Base-by-base conservation (phyloP, 129 eudicot genomes). In the Tagetes patula region DNA sequence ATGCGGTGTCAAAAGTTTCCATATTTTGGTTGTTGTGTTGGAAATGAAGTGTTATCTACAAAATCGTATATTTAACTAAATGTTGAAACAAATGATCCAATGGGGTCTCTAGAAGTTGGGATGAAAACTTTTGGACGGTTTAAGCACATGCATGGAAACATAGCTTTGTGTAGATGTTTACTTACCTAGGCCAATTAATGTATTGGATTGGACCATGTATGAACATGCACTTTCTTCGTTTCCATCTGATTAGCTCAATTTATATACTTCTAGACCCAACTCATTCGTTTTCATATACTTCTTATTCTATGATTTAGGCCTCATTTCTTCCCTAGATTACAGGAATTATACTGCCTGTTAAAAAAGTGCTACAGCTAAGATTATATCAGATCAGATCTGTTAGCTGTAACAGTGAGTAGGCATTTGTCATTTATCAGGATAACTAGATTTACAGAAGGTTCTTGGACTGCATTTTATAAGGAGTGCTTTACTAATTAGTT, bases 1-100 rank as follows among this genome's bases (percentile, higher is more conserved):
- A 39, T 64, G 69, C 69, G 40, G 40, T 64, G 45, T 38, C 68
- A 61, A 34, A 10, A 36, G 36, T 61, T 46, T 76, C 61, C 50
- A 27, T 67, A 49, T 62, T 43, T 56, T 43, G 39, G 61, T 55
- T 6, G 0, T 47, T 55, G 36, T 8, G 42, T 38, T 53, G 73
- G 73, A 75, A 30, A 75, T 43, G 50, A n/a, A 52, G 61, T 52
- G 55, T 54, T 47, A 55, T 67, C 27, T 20, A 20, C 27, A 20
- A 20, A 20, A 20, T 20, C 27, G 0, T 20, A 20, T 20, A 20
- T 20, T 20, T 20, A 20, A 20, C 27, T 67, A 59, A 75, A 66
- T 75, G 67, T 54, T 65, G 65, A 14, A 13, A 8, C 67, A 56
- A 53, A 53, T 53, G 59, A 53, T 53, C 8, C 20, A 1, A 53